phyloP scores from a whole-genome alignment of 176 grass and related monocot genomes.

The Microstegium vimineum region DNA sequence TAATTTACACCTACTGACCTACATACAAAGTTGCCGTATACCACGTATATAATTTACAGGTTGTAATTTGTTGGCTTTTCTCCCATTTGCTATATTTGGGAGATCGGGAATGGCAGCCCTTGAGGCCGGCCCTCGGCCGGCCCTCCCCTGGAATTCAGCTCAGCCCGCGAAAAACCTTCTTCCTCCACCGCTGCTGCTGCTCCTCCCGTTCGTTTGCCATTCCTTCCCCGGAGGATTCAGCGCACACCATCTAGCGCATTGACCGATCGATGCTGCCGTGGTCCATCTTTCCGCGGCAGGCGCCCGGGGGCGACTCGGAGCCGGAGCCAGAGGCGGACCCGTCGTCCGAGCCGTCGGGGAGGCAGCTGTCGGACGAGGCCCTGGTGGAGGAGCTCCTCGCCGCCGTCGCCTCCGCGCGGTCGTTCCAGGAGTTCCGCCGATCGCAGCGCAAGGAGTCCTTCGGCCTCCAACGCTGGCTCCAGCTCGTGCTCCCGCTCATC shows the following conservation, averaged over 20 bases:
- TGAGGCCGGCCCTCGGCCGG: no score
- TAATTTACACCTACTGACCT: no score
- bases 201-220: background rate
- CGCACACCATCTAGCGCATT: background rate
- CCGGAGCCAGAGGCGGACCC: background rate
- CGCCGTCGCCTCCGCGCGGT: slow-evolving; percentile 20
- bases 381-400: slow-evolving; percentile 40
- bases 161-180: background rate
- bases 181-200: background rate
- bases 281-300: background rate
- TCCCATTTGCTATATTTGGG: background rate
- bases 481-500: slow-evolving; percentile 54
- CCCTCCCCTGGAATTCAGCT: slow-evolving; percentile 28
- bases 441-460: slow-evolving; percentile 64
- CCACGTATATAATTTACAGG: background rate
- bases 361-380: slow-evolving; percentile 33
- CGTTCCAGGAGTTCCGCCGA: slow-evolving; percentile 54
- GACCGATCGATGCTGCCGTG: slow-evolving; percentile 12
- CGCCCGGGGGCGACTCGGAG: background rate
- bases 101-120: background rate
- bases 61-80: background rate
- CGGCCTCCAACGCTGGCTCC: slow-evolving; percentile 52
- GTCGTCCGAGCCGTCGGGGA: slow-evolving; percentile 15
- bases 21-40: no score
- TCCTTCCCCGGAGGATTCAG: background rate